Percentiles rank a stretch among this genome's conserved stretches.
Evolutionary conservation across 2,329 filamentous ascomycete species (phyloP).

Genomic region (Fusarium sp.): DNA sequence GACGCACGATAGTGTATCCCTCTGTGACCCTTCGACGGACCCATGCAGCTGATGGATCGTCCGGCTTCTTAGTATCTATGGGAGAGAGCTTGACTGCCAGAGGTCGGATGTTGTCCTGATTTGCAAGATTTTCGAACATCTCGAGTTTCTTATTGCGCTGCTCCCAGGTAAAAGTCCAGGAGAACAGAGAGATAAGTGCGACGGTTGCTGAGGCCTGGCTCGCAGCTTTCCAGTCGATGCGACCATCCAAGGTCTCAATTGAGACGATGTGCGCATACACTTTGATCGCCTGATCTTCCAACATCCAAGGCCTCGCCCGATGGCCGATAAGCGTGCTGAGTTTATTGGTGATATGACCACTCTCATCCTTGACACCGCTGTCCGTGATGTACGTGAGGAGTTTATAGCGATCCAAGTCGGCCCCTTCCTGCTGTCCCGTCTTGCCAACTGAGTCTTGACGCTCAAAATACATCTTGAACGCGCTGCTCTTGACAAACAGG

Average conservation of each 20-base stretch:
- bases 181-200: background rate
- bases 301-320: background rate
- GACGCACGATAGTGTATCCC: background rate
- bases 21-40: background rate
- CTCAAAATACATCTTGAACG: background rate
- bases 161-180: background rate
- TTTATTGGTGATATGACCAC: background rate
- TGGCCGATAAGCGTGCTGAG: background rate
- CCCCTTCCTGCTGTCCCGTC: rapidly evolving
- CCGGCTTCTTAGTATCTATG: rapidly evolving
- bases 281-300: background rate
- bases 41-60: background rate
- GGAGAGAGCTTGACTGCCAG: background rate
- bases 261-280: background rate
- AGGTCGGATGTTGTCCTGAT: background rate
- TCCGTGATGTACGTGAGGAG: background rate
- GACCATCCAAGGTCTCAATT: background rate
- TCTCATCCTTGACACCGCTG: background rate
- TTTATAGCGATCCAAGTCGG: background rate
- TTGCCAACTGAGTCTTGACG: background rate
- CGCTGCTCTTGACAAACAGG: background rate
- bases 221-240: background rate
- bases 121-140: background rate
- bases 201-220: background rate
- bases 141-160: background rate